phyloP scores from a whole-genome alignment of 2,329 filamentous ascomycete species.

The Alternaria longipes region DNA sequence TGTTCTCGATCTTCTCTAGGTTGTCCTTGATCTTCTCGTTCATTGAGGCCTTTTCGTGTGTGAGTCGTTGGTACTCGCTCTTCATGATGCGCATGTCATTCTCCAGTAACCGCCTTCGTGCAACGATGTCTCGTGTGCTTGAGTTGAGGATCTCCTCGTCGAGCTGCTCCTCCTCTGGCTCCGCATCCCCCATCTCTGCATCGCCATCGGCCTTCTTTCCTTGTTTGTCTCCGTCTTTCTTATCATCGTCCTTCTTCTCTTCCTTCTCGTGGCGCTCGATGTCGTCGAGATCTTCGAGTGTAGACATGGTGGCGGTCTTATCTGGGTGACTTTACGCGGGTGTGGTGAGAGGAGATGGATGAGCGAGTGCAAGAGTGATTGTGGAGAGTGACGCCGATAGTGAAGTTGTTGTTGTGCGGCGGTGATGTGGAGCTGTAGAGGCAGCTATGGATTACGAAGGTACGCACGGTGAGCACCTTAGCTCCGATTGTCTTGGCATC shows the following conservation, averaged over 20 bases:
- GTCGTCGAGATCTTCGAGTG: constrained; percentile 90
- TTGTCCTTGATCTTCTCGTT: constrained; percentile 99
- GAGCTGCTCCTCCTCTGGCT: constrained; percentile 75
- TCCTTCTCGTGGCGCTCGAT: constrained; percentile 82
- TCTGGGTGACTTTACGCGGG: constrained; percentile 13
- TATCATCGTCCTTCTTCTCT: constrained; percentile 67
- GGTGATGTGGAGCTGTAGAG: constrained; percentile 41
- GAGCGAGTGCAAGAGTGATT: constrained; percentile 2
- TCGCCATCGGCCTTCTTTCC: constrained; percentile 73
- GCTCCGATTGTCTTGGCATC: constrained; percentile 18
- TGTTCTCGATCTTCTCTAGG: constrained; percentile 98
- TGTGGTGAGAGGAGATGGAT: not conserved
- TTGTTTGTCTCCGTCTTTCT: constrained; percentile 64
- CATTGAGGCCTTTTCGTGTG: constrained; percentile 96
- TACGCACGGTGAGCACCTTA: constrained; percentile 29
- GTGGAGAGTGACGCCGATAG: constrained; percentile 11
- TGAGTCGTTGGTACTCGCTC: constrained; percentile 92
- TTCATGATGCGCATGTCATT: constrained; percentile 99
- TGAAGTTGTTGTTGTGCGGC: constrained; percentile 20
- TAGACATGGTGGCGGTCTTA: constrained; percentile 72
- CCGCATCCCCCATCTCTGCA: constrained; percentile 88
- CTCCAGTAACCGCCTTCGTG: constrained; percentile 88
- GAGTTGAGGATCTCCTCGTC: constrained; percentile 93
- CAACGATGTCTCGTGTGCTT: constrained; percentile 93
- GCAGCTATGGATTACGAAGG: constrained; percentile 49